Conservation (phyloP, 1,284 basidiomycete species). For the Ustilago trichophora region DNA sequence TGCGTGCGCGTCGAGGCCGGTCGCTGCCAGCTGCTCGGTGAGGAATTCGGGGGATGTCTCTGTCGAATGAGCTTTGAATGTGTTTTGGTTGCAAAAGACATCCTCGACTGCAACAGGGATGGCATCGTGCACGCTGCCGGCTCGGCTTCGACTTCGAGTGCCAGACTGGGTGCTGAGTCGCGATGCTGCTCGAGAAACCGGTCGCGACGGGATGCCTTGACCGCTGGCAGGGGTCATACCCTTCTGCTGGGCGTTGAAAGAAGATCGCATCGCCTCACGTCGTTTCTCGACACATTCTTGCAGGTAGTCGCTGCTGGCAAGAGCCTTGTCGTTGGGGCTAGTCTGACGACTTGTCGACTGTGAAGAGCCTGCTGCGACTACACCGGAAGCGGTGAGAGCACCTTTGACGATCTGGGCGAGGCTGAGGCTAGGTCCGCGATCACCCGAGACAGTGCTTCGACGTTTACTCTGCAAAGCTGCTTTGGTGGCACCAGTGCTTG, state of each 20-base stretch:
- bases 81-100: constrained; percentile 50
- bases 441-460: constrained; percentile 44
- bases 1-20: constrained; percentile 4
- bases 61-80: constrained; percentile 33
- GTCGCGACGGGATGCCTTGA: constrained; percentile 14
- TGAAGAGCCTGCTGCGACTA: constrained; percentile 22
- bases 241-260: constrained; percentile 52
- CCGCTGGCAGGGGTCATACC: constrained; percentile 23
- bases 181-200: constrained; percentile 39
- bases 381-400: constrained; percentile 38
- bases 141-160: constrained; percentile 43
- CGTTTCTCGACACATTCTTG: constrained; percentile 47
- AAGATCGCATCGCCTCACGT: constrained; percentile 50
- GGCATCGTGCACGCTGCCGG: constrained; percentile 58
- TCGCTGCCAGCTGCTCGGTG: constrained; percentile 26
- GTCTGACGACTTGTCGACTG: constrained; percentile 24
- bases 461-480: constrained; percentile 46
- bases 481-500: constrained; percentile 31
- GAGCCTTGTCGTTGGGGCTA: constrained; percentile 26
- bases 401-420: constrained; percentile 48
- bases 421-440: constrained; percentile 36
- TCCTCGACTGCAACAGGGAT: constrained; percentile 58
- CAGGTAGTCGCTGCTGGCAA: constrained; percentile 33
- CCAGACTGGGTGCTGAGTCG: constrained; percentile 48
- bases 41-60: constrained; percentile 34